Conservation (phyloP, 208 protist species). For the Acanthamoeba healyi region DNA sequence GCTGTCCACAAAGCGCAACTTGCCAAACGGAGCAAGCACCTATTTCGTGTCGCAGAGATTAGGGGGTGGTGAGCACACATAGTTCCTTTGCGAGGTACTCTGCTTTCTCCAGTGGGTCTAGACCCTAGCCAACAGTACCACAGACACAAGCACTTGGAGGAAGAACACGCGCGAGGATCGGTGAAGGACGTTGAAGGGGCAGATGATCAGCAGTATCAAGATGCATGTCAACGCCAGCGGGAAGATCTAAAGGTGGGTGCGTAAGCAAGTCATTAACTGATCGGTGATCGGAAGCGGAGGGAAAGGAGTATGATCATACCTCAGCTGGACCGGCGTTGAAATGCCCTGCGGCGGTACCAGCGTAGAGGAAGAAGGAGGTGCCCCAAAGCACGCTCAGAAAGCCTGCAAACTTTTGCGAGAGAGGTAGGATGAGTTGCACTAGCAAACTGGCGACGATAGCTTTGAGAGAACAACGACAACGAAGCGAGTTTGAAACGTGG, state of each 20-base stretch:
- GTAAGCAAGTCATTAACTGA: background rate
- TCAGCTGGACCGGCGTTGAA: constrained; percentile 11
- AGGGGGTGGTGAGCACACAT: background rate
- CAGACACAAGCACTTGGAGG: constrained; percentile 54
- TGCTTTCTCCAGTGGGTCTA: too few relatives aligned
- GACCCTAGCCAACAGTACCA: constrained; percentile 13
- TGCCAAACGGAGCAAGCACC: constrained; percentile 76
- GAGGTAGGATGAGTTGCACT: too few relatives aligned
- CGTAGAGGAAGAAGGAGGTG: constrained; percentile 75
- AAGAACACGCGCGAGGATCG: constrained; percentile 73
- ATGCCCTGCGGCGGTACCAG: constrained; percentile 69
- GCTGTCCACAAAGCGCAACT: constrained; percentile 72
- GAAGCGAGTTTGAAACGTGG: background rate
- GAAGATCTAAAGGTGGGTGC: constrained; percentile 47
- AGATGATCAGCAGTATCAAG: constrained; percentile 73
- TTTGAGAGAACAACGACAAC: too few relatives aligned
- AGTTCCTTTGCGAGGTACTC: too few relatives aligned
- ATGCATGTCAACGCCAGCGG: constrained; percentile 76
- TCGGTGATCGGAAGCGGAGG: background rate
- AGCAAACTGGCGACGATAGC: background rate
- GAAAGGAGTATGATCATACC: background rate
- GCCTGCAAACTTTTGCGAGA: constrained; percentile 61
- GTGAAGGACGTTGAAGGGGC: constrained; percentile 81
- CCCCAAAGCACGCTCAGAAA: constrained; percentile 76
- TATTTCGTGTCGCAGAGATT: background rate